These are phyloP conservation scores for Dictyostelium purpureum DNA, from an alignment of 78 protist genomes.

Conservation along the genomic window DNA sequence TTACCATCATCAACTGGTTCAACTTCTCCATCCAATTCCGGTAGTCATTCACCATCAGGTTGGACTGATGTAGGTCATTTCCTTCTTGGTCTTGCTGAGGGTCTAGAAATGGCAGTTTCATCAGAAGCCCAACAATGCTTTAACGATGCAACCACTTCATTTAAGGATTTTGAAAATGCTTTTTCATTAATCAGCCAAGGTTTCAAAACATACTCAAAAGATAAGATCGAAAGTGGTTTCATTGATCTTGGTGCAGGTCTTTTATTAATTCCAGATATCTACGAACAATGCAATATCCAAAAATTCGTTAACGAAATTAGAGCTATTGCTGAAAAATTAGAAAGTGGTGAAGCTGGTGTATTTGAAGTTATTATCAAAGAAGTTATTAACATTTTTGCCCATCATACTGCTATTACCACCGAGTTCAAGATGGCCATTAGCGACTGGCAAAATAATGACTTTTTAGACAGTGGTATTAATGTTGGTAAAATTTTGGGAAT, in stretches of 20 bases:
- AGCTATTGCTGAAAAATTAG: constrained; percentile 7
- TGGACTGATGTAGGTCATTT: constrained; percentile 9
- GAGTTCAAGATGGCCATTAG: constrained; percentile 38
- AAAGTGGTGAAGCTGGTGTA: constrained; percentile 38
- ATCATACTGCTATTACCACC: constrained; percentile 11
- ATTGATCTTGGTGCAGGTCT: constrained; percentile 24
- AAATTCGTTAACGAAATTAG: constrained; percentile 20
- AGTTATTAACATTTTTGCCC: constrained; percentile 55
- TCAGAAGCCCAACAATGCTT: constrained; percentile 24
- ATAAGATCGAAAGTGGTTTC: not conserved
- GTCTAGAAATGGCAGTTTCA: constrained; percentile 5
- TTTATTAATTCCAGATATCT: constrained; percentile 7
- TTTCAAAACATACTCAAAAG: not conserved
- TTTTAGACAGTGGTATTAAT: not conserved
- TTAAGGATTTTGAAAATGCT: not conserved
- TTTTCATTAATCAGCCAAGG: constrained; percentile 1
- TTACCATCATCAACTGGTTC: not conserved
- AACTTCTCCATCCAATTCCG: not conserved
- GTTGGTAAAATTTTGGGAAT: constrained; percentile 25
- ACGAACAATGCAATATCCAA: constrained; percentile 15
- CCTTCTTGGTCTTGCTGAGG: constrained; percentile 24
- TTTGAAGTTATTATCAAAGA: constrained; percentile 10
- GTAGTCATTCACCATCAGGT: not conserved
- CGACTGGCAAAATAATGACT: not conserved
- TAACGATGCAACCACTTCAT: not conserved